Percentiles rank a stretch among this genome's conserved stretches.
Evolutionary conservation across 2,329 filamentous ascomycete genomes (phyloP).

Genomic region (Fusarium gaditjirri): DNA sequence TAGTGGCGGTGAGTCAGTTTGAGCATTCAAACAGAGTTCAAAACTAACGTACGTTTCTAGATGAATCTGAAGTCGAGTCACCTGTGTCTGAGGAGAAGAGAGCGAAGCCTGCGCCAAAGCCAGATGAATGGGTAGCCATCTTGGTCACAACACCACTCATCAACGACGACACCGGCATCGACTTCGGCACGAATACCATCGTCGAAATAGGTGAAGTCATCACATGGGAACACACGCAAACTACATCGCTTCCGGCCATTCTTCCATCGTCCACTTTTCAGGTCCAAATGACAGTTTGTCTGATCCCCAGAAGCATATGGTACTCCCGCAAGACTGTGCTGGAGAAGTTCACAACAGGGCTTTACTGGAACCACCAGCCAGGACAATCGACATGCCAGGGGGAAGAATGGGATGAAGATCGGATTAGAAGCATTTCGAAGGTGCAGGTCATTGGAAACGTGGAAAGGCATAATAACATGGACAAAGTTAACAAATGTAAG

Average conservation of each 20-base stretch:
- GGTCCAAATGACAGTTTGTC: constrained; percentile 3
- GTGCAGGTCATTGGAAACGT: constrained; percentile 9
- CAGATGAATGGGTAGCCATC: constrained; percentile 2
- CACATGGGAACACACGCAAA: neutral
- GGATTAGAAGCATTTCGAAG: neutral
- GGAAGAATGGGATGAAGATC: neutral
- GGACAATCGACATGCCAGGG: neutral
- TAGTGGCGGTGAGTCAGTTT: neutral
- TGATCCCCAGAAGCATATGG: constrained; percentile 15
- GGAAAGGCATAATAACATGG: neutral
- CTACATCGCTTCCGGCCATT: neutral
- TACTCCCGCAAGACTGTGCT: constrained; percentile 3
- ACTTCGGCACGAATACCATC: neutral
- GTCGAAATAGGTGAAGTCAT: neutral
- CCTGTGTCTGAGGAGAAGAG: neutral
- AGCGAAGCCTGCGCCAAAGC: neutral
- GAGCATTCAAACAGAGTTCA: accelerated
- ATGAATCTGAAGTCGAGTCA: neutral
- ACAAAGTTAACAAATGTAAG: neutral
- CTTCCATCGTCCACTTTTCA: neutral
- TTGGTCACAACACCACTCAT: neutral
- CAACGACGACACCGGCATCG: neutral
- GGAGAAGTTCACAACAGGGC: constrained; percentile 4
- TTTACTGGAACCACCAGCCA: constrained; percentile 12
- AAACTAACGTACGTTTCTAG: neutral